These are phyloP conservation scores for Austroboletus niveus DNA, from an alignment of 1,284 basidiomycete genomes.

Conservation along the genomic window DNA sequence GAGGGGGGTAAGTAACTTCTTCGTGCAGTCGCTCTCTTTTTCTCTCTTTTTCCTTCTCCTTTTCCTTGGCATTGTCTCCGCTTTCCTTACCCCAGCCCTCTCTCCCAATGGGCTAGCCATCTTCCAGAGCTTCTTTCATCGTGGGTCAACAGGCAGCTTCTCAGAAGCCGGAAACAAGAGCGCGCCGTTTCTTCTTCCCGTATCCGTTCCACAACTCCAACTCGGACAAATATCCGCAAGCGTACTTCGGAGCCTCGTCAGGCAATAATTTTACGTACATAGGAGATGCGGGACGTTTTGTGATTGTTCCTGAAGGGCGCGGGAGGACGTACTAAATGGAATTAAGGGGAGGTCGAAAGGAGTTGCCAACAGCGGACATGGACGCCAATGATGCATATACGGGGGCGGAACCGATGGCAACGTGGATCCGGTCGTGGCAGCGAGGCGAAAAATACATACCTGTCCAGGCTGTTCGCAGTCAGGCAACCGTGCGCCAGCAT, in stretches of 20 bases:
- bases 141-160: slow-evolving; percentile 51
- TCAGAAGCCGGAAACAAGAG: slow-evolving; percentile 8
- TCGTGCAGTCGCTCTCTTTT: slow-evolving; percentile 18
- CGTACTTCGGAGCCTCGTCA: slow-evolving; percentile 76
- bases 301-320: slow-evolving; percentile 18
- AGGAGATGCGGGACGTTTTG: slow-evolving; percentile 58
- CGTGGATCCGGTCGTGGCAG: slow-evolving; percentile 29
- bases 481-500: slow-evolving; percentile 28
- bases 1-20: slow-evolving; percentile 37
- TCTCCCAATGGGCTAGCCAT: slow-evolving; percentile 56
- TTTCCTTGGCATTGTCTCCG: slow-evolving; percentile 26
- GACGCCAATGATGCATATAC: slow-evolving; percentile 10
- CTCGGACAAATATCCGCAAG: slow-evolving; percentile 87
- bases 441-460: slow-evolving; percentile 62
- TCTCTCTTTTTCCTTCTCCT: slow-evolving; percentile 25
- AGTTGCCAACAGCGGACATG: slow-evolving; percentile 11
- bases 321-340: slow-evolving; percentile 16
- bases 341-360: slow-evolving; percentile 26
- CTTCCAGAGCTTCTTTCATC: slow-evolving; percentile 54
- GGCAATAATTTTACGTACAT: slow-evolving; percentile 55
- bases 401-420: slow-evolving; percentile 23
- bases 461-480: slow-evolving; percentile 36
- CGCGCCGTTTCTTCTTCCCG: slow-evolving; percentile 70
- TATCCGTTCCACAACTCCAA: slow-evolving; percentile 76
- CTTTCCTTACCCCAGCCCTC: slow-evolving; percentile 41